Evolutionary conservation across 441 rosid species (phyloP).

Genomic region (Hura crepitans): DNA sequence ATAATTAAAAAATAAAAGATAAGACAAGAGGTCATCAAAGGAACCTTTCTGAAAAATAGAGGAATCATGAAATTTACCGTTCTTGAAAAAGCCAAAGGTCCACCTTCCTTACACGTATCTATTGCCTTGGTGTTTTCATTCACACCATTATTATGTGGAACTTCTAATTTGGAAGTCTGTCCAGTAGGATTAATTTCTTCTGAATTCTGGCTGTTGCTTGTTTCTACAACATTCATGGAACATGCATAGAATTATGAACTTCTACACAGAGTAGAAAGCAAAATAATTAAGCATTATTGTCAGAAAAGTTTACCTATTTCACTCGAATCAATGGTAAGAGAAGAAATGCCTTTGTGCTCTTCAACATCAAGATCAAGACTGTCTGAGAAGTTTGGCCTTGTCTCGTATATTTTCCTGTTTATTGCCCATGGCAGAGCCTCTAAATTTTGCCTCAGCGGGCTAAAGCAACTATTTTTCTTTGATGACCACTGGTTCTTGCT

Average conservation of each 20-base stretch:
- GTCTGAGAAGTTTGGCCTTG: constrained; percentile 15
- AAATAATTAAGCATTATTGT: background rate
- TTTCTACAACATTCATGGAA: constrained; percentile 20
- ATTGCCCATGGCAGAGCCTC: constrained; percentile 30
- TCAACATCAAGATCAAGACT: constrained; percentile 19
- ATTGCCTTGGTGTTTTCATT: constrained; percentile 12
- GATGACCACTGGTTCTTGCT: constrained; percentile 34
- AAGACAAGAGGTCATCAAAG: background rate
- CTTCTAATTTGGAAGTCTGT: constrained; percentile 22
- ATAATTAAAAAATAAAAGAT: background rate
- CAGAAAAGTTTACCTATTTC: constrained; percentile 31
- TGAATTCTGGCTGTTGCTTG: background rate
- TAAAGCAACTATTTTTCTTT: constrained; percentile 29
- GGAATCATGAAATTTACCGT: constrained; percentile 23
- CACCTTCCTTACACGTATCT: constrained; percentile 16
- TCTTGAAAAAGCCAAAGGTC: constrained; percentile 20
- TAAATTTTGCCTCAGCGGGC: constrained; percentile 32
- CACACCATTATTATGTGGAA: background rate
- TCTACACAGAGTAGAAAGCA: background rate
- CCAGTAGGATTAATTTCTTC: constrained; percentile 21
- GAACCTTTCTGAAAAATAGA: background rate
- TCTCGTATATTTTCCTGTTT: constrained; percentile 17
- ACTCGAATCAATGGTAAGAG: constrained; percentile 16
- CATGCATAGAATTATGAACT: constrained; percentile 23
- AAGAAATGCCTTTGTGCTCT: constrained; percentile 17